Conservation (phyloP, 257 asterid genomes). For the Mitragyna speciosa region DNA sequence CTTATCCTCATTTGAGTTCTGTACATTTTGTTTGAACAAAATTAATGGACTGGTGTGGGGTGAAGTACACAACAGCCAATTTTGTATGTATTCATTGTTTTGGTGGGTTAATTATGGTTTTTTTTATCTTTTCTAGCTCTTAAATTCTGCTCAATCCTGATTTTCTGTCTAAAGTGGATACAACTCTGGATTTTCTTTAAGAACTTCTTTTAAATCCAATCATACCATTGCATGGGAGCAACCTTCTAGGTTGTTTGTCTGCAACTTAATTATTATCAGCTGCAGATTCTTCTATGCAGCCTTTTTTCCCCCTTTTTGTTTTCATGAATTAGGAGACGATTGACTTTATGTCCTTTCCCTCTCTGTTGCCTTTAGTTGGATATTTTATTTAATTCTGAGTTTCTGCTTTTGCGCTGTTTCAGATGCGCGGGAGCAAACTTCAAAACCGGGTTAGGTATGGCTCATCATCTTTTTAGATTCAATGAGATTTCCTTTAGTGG, state of each 20-base stretch:
- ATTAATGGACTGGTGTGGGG: neutral
- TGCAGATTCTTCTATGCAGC: neutral
- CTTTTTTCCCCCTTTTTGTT: neutral
- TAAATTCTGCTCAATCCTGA: neutral
- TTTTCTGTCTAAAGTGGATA: neutral
- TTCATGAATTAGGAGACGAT: neutral
- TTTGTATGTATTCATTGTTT: too few species aligned
- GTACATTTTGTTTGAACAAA: neutral
- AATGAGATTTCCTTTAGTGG: neutral
- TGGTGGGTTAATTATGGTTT: too few species aligned
- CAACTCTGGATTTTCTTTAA: neutral
- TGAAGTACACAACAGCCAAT: too few species aligned
- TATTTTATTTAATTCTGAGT: neutral
- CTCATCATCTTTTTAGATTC: neutral
- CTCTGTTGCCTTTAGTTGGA: neutral
- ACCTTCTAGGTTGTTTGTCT: neutral
- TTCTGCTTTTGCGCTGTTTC: conserved; percentile 32
- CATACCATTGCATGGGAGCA: neutral
- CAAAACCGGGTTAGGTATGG: conserved; percentile 92
- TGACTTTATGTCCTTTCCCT: neutral
- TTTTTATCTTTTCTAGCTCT: neutral
- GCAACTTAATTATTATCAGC: neutral
- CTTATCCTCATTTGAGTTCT: neutral
- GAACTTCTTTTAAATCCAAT: neutral
- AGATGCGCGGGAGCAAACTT: conserved; percentile 95